Evolutionary conservation across 148 eudicot genomes (phyloP).

Genomic region (Heliosperma pusillum): DNA sequence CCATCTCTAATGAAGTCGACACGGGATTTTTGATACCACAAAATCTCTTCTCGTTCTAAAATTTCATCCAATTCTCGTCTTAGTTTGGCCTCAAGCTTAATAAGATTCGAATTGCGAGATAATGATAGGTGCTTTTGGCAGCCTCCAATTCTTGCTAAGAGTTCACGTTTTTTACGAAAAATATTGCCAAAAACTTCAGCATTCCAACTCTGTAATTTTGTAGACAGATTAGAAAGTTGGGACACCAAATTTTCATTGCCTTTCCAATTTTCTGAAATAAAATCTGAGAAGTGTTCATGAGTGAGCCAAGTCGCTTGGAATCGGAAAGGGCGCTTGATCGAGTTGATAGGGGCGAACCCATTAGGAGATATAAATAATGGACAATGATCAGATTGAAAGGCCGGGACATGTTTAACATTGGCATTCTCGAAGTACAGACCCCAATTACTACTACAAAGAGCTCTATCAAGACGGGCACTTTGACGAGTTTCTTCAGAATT

Average conservation of each 20-base stretch:
- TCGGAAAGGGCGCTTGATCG: not conserved
- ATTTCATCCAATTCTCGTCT: not conserved
- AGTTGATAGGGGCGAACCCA: not conserved
- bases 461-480: no score
- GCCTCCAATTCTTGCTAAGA: not conserved
- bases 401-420: not conserved
- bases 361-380: no score
- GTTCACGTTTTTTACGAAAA: not conserved
- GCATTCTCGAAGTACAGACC: not conserved
- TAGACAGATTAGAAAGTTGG: not conserved
- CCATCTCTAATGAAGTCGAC: not conserved
- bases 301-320: not conserved
- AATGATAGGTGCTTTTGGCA: no score
- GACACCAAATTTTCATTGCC: not conserved
- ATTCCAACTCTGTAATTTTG: not conserved
- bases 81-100: no score
- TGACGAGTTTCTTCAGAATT: no score
- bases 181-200: not conserved
- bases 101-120: no score
- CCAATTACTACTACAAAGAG: not conserved
- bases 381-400: not conserved
- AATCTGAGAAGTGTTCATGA: not conserved
- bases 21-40: not conserved
- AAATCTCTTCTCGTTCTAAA: not conserved
- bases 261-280: not conserved